Evolutionary conservation across 257 asterid species (phyloP).

Genomic region (Perilla frutescens): DNA sequence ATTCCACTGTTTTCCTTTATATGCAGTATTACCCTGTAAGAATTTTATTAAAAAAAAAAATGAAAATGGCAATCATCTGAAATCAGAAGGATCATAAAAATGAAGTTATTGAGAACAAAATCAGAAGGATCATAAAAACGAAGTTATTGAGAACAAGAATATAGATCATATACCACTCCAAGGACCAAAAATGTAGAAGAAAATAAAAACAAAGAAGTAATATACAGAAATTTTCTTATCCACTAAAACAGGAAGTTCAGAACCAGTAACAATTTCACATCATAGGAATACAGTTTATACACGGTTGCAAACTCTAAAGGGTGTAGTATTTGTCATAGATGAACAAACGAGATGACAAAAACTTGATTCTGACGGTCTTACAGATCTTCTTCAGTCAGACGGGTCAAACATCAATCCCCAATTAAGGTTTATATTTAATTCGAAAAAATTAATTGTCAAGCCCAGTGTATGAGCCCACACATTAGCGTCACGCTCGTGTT

Average conservation of each 20-base stretch:
- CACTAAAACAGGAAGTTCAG: neutral
- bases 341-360: neutral
- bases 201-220: neutral
- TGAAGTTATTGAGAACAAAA: neutral
- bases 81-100: neutral
- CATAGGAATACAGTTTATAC: neutral
- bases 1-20: conserved; percentile 82
- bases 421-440: no score
- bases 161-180: neutral
- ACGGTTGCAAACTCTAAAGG: neutral
- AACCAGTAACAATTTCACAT: neutral
- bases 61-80: neutral
- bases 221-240: neutral
- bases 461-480: no score
- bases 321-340: neutral
- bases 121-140: neutral
- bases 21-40: conserved; percentile 94
- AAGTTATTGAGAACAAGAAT: neutral
- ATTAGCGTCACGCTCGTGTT: no score
- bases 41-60: neutral
- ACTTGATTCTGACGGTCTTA: no score
- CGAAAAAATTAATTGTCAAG: no score
- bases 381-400: no score
- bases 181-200: neutral
- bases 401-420: no score